A percentile compares a stretch with the other conserved stretches of the same genome.
phyloP scores from a whole-genome alignment of 495 filamentous ascomycete genomes.

The Amorphotheca resinae region DNA sequence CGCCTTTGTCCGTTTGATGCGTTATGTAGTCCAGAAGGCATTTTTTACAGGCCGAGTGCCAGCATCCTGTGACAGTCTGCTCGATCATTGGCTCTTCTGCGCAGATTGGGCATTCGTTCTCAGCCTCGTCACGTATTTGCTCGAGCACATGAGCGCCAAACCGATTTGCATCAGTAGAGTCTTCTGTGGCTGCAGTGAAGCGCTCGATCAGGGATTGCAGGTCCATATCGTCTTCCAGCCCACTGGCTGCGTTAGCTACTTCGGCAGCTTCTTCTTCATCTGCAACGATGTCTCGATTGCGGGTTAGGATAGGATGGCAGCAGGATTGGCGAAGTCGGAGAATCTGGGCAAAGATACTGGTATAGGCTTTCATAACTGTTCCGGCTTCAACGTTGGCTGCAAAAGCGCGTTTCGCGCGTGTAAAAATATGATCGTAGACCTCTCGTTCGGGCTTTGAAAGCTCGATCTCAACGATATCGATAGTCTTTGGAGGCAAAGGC shows the following conservation, averaged over 20 bases:
- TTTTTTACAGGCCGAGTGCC: constrained; percentile 91
- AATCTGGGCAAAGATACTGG: constrained; percentile 94
- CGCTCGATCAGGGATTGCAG: constrained; percentile 70
- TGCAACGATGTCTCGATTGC: constrained; percentile 69
- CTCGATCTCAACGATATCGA: constrained; percentile 76
- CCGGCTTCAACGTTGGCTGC: constrained; percentile 78
- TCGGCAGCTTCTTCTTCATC: constrained; percentile 81
- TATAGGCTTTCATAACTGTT: constrained; percentile 86
- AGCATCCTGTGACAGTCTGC: constrained; percentile 87
- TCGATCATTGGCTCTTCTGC: constrained; percentile 89
- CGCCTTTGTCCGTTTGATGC: constrained; percentile 66
- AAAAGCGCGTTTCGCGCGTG: constrained; percentile 69
- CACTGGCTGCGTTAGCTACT: constrained; percentile 64
- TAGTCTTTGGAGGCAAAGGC: constrained; percentile 63
- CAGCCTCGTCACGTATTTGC: constrained; percentile 80
- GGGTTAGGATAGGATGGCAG: constrained; percentile 81
- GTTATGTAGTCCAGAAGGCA: constrained; percentile 78
- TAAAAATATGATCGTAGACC: constrained; percentile 84
- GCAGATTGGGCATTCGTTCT: constrained; percentile 89
- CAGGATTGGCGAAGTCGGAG: constrained; percentile 87
- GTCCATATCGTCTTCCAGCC: constrained; percentile 93
- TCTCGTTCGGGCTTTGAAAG: constrained; percentile 73
- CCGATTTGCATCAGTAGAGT: constrained; percentile 49
- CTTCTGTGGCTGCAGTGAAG: constrained; percentile 59
- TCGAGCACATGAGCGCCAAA: constrained; percentile 79